phyloP scores from a whole-genome alignment of 306 rosid species.

The Hippophae rhamnoides region DNA sequence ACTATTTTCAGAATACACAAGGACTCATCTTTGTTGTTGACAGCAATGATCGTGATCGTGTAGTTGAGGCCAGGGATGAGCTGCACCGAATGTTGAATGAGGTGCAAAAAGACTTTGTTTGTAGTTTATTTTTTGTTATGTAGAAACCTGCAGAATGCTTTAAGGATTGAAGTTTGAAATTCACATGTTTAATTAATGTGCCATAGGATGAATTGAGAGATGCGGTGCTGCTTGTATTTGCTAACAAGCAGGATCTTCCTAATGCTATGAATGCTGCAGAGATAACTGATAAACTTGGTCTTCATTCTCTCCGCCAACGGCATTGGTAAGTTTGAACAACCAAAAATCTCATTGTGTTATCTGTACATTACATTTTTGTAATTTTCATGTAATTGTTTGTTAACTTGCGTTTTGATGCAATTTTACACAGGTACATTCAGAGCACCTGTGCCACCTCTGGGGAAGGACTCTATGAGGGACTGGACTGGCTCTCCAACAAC shows the following conservation, averaged over 20 bases:
- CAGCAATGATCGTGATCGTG: conserved; percentile 70
- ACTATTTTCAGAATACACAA: conserved; percentile 67
- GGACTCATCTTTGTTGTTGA: conserved; percentile 68
- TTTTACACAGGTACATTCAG: conserved; percentile 49
- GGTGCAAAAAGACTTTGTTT: conserved; percentile 18
- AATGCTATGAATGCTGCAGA: conserved; percentile 73
- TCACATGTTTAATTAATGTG: too few species aligned
- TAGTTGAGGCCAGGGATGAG: conserved; percentile 62
- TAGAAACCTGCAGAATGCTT: too few species aligned
- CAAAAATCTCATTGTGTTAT: not conserved
- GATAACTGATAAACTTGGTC: conserved; percentile 54
- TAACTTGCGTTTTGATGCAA: not conserved
- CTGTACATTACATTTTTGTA: too few species aligned
- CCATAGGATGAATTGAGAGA: conserved; percentile 54
- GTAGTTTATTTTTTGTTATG: not conserved
- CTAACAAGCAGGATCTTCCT: conserved; percentile 74
- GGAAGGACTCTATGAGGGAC: conserved; percentile 65
- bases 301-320: conserved; percentile 56
- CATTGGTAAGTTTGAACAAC: conserved; percentile 38
- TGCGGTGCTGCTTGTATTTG: conserved; percentile 59
- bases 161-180: too few species aligned
- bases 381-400: not conserved
- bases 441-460: conserved; percentile 73
- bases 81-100: conserved; percentile 66
- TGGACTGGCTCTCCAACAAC: conserved; percentile 69